A percentile compares a stretch with the other conserved stretches of the same genome.
Conservation (phyloP, 2,329 filamentous ascomycete species). For the Epichloe amarillans region DNA sequence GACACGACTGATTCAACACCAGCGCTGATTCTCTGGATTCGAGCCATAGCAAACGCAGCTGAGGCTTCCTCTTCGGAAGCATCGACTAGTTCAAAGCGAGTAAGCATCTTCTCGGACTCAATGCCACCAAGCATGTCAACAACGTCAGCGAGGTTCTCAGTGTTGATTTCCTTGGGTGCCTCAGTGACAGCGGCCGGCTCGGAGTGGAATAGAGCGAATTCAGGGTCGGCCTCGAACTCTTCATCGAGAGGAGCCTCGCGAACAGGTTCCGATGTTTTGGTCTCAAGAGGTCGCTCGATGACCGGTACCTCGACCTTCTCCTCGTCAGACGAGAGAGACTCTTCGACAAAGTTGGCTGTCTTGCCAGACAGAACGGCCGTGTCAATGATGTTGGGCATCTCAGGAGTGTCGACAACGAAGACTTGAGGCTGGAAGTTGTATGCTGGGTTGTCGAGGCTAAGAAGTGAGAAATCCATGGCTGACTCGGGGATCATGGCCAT, state of each 20-base stretch:
- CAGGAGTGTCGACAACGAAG: conserved; percentile 62
- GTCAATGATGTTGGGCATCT: conserved; percentile 47
- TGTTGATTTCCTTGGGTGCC: conserved; percentile 26
- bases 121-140: conserved; percentile 39
- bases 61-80: conserved; percentile 34
- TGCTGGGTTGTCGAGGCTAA: conserved; percentile 42
- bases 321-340: conserved; percentile 28
- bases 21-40: conserved; percentile 35
- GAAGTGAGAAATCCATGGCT: conserved; percentile 58
- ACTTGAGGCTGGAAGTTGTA: conserved; percentile 56
- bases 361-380: conserved; percentile 58
- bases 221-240: conserved; percentile 49
- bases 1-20: conserved; percentile 22
- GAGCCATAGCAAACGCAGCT: conserved; percentile 31
- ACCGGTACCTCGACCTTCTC: conserved; percentile 45
- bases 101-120: conserved; percentile 48
- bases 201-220: conserved; percentile 47
- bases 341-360: conserved; percentile 39
- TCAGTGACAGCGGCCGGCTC: conserved; percentile 15
- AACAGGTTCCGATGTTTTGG: conserved; percentile 15
- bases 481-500: conserved; percentile 79
- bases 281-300: conserved; percentile 34
- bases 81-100: conserved; percentile 52
- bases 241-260: conserved; percentile 27
- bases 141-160: conserved; percentile 24